Evolutionary conservation across 1,284 basidiomycete species (phyloP).

Genomic region (Irpex sp.): DNA sequence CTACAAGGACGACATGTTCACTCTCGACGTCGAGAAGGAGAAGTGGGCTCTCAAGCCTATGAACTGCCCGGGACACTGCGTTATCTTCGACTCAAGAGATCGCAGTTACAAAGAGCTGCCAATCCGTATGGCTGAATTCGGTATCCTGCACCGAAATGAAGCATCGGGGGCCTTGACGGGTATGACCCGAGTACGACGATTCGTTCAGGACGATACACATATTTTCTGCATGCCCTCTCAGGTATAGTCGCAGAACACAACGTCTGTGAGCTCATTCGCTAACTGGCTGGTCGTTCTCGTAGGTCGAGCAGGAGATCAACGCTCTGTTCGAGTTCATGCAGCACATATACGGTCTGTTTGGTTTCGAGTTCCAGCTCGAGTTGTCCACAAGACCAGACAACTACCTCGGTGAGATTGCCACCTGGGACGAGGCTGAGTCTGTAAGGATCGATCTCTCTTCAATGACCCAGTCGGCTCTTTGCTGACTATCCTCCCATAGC

Average conservation of each 20-base stretch:
- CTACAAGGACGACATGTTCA: slow-evolving; percentile 98
- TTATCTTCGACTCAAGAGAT: slow-evolving; percentile 95
- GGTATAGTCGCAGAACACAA: slow-evolving; percentile 33
- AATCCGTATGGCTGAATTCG: slow-evolving; percentile 97
- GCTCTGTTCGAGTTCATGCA: slow-evolving; percentile 94
- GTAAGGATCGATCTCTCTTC: slow-evolving; percentile 35
- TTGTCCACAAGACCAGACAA: slow-evolving; percentile 97
- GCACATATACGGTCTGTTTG: slow-evolving; percentile 93
- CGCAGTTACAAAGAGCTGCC: slow-evolving; percentile 95
- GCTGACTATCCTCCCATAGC: slow-evolving; percentile 38
- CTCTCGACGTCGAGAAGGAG: slow-evolving; percentile 93
- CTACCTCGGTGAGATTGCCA: slow-evolving; percentile 85
- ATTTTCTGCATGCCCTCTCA: slow-evolving; percentile 97
- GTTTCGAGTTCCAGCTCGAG: slow-evolving; percentile 95
- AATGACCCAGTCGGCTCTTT: neutral
- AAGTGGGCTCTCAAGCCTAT: slow-evolving; percentile 95
- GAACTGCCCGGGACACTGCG: slow-evolving; percentile 98
- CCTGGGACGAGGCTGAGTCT: slow-evolving; percentile 87
- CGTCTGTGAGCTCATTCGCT: neutral
- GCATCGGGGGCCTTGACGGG: slow-evolving; percentile 94
- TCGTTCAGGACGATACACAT: slow-evolving; percentile 97
- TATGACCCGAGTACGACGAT: slow-evolving; percentile 89
- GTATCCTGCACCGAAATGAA: slow-evolving; percentile 96
- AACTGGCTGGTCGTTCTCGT: neutral
- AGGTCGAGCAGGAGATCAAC: slow-evolving; percentile 89